phyloP scores from a whole-genome alignment of 805 yeast species.

The Candida silvatica region DNA sequence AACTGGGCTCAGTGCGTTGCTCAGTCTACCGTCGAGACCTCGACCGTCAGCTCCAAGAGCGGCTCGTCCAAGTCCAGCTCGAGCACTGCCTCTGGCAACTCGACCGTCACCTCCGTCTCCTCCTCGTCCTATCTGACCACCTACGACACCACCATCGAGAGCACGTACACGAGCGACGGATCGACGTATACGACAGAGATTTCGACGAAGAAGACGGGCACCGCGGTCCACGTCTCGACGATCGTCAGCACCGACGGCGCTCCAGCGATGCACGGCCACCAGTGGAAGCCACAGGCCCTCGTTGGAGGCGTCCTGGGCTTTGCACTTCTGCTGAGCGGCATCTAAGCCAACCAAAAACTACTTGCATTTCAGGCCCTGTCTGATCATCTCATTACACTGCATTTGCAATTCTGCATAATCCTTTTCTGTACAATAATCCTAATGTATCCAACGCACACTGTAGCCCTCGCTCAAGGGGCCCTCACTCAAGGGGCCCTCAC shows the following conservation, averaged over 20 bases:
- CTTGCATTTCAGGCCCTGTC: constrained; percentile 1
- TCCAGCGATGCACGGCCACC: constrained; percentile 4
- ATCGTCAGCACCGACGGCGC: constrained; percentile 3
- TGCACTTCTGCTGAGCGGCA: constrained; percentile 12
- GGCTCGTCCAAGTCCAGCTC: no score
- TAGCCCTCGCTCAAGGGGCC: no score
- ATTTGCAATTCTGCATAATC: no score
- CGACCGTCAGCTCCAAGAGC: no score
- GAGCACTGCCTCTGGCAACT: no score
- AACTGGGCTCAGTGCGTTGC: constrained; percentile 24
- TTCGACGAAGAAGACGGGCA: no score
- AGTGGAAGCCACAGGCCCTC: constrained; percentile 15
- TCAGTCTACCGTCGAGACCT: constrained; percentile 13
- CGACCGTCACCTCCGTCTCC: not conserved
- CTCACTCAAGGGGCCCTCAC: no score
- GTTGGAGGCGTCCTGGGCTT: constrained; percentile 16
- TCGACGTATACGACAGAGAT: no score
- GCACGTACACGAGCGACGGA: no score
- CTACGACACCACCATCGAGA: no score
- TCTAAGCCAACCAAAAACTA: constrained; percentile 5
- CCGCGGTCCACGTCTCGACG: constrained; percentile 6
- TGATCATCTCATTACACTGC: not conserved
- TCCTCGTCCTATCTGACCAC: constrained; percentile 1
- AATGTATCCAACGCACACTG: no score
- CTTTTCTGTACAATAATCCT: no score